phyloP scores from a whole-genome alignment of 1,284 basidiomycete species.

The Jaminaea rosea region DNA sequence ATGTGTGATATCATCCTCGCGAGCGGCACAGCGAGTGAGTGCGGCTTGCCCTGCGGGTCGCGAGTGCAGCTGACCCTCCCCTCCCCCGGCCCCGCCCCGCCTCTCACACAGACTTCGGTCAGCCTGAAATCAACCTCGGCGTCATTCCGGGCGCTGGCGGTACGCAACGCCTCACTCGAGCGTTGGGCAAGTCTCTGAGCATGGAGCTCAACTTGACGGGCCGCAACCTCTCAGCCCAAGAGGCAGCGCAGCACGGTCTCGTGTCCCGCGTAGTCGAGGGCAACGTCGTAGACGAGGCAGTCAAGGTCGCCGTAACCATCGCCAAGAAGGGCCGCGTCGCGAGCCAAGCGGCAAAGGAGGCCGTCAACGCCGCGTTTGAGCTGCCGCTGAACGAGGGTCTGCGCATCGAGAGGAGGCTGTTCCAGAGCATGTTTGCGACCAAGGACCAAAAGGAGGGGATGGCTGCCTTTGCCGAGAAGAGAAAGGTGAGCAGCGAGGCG shows the following conservation, averaged over 20 bases:
- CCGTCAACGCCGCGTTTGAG: slow-evolving; percentile 76
- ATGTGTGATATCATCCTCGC: slow-evolving; percentile 94
- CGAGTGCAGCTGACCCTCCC: too few species aligned
- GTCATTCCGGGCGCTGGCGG: slow-evolving; percentile 85
- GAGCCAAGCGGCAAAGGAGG: slow-evolving; percentile 86
- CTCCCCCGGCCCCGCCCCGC: too few species aligned
- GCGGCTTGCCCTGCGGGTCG: too few species aligned
- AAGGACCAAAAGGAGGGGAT: slow-evolving; percentile 97
- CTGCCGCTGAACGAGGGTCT: slow-evolving; percentile 72
- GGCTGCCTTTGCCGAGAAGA: slow-evolving; percentile 94
- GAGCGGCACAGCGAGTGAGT: too few species aligned
- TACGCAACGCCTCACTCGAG: slow-evolving; percentile 70
- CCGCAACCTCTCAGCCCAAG: slow-evolving; percentile 59
- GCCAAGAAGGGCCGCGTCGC: slow-evolving; percentile 76
- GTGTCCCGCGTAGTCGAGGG: slow-evolving; percentile 67
- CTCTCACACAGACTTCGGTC: slow-evolving; percentile 87
- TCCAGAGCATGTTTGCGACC: slow-evolving; percentile 88
- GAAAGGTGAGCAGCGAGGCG: slow-evolving; percentile 58
- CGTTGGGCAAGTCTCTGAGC: slow-evolving; percentile 83
- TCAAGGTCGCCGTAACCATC: slow-evolving; percentile 71
- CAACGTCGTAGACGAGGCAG: slow-evolving; percentile 76
- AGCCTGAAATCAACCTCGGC: slow-evolving; percentile 94
- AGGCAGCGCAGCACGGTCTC: slow-evolving; percentile 78
- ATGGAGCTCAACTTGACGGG: slow-evolving; percentile 95
- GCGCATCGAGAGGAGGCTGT: slow-evolving; percentile 76